Evolutionary conservation across 1,284 basidiomycete species (phyloP).

Genomic region (Apiotrichum mycotoxinovorans): DNA sequence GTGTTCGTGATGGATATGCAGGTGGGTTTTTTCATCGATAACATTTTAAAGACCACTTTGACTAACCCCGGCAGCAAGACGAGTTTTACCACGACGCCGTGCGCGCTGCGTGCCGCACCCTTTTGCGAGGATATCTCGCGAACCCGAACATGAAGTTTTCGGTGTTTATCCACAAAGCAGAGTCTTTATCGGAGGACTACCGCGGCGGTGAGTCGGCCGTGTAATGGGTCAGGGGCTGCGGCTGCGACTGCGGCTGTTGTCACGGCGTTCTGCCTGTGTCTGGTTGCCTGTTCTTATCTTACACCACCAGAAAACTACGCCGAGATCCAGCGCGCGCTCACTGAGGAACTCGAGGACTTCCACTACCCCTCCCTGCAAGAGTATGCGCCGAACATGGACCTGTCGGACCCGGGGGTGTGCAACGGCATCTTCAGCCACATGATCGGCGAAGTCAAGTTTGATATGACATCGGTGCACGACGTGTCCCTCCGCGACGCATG

Average conservation of each 20-base stretch:
- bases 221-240: too few relatives aligned
- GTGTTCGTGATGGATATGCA: conserved; percentile 97
- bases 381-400: conserved; percentile 27
- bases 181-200: conserved; percentile 87
- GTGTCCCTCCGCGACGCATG: conserved; percentile 56
- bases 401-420: conserved; percentile 35
- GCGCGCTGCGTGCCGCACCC: conserved; percentile 70
- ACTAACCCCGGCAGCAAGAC: conserved; percentile 45
- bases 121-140: conserved; percentile 66
- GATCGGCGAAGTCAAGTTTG: conserved; percentile 50
- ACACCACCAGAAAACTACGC: conserved; percentile 69
- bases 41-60: too few relatives aligned
- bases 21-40: conserved; percentile 57
- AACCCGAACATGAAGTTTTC: conserved; percentile 80
- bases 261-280: too few relatives aligned
- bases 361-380: conserved; percentile 46
- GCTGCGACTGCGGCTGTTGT: not conserved
- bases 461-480: conserved; percentile 57
- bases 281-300: too few relatives aligned
- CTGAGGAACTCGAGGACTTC: conserved; percentile 72
- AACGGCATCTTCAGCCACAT: conserved; percentile 41
- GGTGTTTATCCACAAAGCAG: conserved; percentile 95
- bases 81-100: conserved; percentile 63
- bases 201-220: conserved; percentile 73
- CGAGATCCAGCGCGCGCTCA: conserved; percentile 78